These are phyloP conservation scores for Omphalotus olearius DNA, from an alignment of 1,284 basidiomycete species.

Conservation along the genomic window DNA sequence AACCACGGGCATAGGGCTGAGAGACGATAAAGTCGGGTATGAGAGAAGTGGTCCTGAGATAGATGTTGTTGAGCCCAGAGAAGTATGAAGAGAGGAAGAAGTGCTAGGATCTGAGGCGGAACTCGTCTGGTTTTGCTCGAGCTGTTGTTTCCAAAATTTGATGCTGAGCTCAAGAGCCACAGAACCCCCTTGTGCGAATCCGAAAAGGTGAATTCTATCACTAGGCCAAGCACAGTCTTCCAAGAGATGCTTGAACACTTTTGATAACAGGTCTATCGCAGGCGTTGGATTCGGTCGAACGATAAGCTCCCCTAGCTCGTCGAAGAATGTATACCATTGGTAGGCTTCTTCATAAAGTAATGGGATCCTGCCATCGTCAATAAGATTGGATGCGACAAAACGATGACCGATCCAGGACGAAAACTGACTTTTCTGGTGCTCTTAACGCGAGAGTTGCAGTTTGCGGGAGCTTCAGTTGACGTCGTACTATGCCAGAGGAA, in stretches of 20 bases:
- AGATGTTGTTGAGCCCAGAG: conserved; percentile 63
- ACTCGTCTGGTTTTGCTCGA: conserved; percentile 17
- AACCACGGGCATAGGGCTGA: conserved; percentile 59
- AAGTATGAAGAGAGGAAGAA: too few relatives aligned
- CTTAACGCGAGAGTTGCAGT: conserved; percentile 80
- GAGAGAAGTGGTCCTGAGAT: conserved; percentile 74
- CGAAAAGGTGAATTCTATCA: conserved; percentile 77
- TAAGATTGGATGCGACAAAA: neutral
- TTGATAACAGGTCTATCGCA: conserved; percentile 52
- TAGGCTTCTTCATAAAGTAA: conserved; percentile 76
- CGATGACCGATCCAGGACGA: conserved; percentile 3
- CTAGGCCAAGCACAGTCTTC: conserved; percentile 62
- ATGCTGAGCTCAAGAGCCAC: conserved; percentile 70
- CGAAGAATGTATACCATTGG: conserved; percentile 89
- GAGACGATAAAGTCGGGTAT: conserved; percentile 56
- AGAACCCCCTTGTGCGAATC: conserved; percentile 87
- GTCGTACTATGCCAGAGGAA: conserved; percentile 63
- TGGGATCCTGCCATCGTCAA: conserved; percentile 55
- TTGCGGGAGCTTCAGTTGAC: conserved; percentile 76
- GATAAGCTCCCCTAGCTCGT: conserved; percentile 72
- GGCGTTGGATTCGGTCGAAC: conserved; percentile 67
- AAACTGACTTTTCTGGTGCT: conserved; percentile 69
- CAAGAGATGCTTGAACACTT: conserved; percentile 55
- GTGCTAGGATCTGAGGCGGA: neutral
- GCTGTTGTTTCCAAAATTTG: conserved; percentile 38